Evolutionary conservation across 108 stramenopile species (phyloP).

Genomic region (Conticribra weissflogii): DNA sequence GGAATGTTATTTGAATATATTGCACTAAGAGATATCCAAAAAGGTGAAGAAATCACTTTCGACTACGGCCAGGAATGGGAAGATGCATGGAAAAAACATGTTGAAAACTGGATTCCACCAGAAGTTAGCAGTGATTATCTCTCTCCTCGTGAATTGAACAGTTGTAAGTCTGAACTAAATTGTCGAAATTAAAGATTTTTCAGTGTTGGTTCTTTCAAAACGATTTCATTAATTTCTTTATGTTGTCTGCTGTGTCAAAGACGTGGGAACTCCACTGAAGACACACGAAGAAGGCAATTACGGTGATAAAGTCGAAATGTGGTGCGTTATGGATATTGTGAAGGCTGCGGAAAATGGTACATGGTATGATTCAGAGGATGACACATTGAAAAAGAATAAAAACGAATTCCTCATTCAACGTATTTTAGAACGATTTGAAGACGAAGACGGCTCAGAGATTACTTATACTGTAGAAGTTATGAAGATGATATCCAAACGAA

Average conservation of each 20-base stretch:
- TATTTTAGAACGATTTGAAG: conserved; percentile 11
- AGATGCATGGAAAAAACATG: conserved; percentile 54
- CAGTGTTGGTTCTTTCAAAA: no score
- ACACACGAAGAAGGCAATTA: conserved; percentile 20
- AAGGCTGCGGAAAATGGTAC: conserved; percentile 25
- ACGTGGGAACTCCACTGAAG: conserved; percentile 20
- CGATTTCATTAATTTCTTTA: no score
- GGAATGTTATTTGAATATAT: conserved; percentile 56
- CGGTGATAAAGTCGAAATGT: conserved; percentile 14
- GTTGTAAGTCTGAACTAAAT: no score
- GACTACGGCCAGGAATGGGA: conserved; percentile 73
- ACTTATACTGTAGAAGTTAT: conserved; percentile 27
- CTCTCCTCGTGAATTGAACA: conserved; percentile 41
- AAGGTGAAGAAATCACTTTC: conserved; percentile 70
- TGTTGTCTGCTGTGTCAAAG: no score
- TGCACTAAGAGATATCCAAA: conserved; percentile 56
- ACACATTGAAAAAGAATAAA: background rate
- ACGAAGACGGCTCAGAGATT: conserved; percentile 16
- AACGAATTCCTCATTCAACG: conserved; percentile 15
- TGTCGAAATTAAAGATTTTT: no score
- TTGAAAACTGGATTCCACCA: conserved; percentile 36
- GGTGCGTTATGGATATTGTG: conserved; percentile 20
- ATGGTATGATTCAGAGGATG: conserved; percentile 2
- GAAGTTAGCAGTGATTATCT: conserved; percentile 22
- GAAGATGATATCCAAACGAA: conserved; percentile 9